Base-by-base conservation (phyloP, 1,284 basidiomycete species). In the Acaromyces ingoldii region DNA sequence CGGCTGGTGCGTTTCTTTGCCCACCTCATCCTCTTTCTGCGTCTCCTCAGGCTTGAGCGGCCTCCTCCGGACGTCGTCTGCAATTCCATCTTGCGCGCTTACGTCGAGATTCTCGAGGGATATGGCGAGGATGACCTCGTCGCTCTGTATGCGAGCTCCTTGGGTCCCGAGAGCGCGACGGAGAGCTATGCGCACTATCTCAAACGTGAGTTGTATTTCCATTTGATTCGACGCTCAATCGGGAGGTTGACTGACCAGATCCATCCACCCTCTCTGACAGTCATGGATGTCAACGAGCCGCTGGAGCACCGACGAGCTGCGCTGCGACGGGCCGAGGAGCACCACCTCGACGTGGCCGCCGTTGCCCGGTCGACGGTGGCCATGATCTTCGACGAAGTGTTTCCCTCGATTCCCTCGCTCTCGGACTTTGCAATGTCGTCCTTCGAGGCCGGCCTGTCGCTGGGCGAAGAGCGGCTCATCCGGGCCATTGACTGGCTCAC, bases 401-500 rank as follows among this genome's bases (percentile, higher is more conserved):
- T 92, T 79, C 83, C 67, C 0, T 36, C 30, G 11, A 51, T 49
- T 47, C 26, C 17, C n/a, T 25, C 46, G 3, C 26, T 49, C 15
- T n/a, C 38, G n/a, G 46, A 49, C 22, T 9, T 40, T 2, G 17
- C 34, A 6, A 6, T 49, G 15, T 42, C 19, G 19, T 21, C 46
- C 28, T 53, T 55, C 39, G 45, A 52, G 25, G 51, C 52, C 2
- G 9, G 22, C 11, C 38, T 62, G 6, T 49, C 28, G 11, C n/a
- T 49, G 10, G 53, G 49, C 25, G 71, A 74, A 53, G 61, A 65
- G 28, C 53, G 87, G 43, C 80, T 98, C 7, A 81, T 96, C 45
- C 82, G 90, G 7, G 87, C 88, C 0, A 85, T 97, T 53, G 92
- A 97, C 71, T 98, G 93, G 93, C 88, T 93, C 40, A 88, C 84